Percentiles rank a stretch among this genome's conserved stretches.
Conservation (phyloP, 2,329 filamentous ascomycete genomes). For the Curvularia lunata region DNA sequence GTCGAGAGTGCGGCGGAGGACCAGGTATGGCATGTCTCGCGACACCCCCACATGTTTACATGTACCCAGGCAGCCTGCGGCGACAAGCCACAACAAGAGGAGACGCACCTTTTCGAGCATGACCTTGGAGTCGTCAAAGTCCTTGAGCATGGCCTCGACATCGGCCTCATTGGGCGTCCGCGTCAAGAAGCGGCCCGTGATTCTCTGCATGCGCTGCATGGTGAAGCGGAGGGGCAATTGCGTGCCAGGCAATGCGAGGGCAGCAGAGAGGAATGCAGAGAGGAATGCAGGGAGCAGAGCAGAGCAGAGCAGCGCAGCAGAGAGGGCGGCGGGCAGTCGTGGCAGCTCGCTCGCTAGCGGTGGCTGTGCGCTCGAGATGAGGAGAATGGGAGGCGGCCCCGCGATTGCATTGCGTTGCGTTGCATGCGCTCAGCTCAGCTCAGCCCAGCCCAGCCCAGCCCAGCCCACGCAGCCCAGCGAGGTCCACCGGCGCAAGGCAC, state of each 20-base stretch:
- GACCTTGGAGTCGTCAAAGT: conserved; percentile 80
- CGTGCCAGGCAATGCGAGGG: conserved; percentile 14
- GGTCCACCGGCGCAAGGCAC: not conserved
- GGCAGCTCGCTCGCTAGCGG: conserved; percentile 21
- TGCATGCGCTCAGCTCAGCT: conserved; percentile 22
- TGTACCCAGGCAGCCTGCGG: not conserved
- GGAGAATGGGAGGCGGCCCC: conserved; percentile 22
- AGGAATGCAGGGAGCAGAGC: too few relatives aligned
- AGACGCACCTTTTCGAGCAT: conserved; percentile 71
- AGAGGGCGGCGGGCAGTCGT: conserved; percentile 9
- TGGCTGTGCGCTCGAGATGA: conserved; percentile 28
- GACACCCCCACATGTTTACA: conserved; percentile 29
- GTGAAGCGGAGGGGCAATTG: conserved; percentile 38
- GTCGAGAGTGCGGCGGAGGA: not conserved
- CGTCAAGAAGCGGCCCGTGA: conserved; percentile 74
- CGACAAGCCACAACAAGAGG: conserved; percentile 14
- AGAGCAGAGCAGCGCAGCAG: not conserved
- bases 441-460: conserved; percentile 4
- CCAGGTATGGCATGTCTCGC: conserved; percentile 3
- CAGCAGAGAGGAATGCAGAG: conserved; percentile 5
- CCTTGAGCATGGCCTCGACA: conserved; percentile 74
- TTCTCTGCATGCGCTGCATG: conserved; percentile 76
- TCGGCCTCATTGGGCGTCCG: conserved; percentile 77
- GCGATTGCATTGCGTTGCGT: conserved; percentile 31
- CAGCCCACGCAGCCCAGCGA: conserved; percentile 5